These are phyloP conservation scores for Wickerhamomyces sp. DNA, from an alignment of 1,139 yeast species.

Conservation along the genomic window DNA sequence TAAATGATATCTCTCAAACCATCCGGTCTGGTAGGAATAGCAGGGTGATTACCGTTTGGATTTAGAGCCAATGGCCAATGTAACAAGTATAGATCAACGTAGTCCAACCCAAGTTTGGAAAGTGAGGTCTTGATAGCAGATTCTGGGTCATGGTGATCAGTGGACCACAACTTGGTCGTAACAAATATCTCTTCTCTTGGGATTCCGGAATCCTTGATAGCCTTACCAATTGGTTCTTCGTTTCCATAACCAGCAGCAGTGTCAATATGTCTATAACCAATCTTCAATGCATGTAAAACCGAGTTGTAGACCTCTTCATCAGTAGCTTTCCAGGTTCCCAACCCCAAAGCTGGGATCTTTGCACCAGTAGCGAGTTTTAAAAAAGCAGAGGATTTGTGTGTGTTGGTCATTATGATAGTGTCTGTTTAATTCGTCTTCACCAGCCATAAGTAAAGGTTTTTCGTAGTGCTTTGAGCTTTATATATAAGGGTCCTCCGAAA, in stretches of 20 bases:
- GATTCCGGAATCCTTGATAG: constrained; percentile 39
- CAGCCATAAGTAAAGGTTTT: no score
- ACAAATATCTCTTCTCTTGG: constrained; percentile 40
- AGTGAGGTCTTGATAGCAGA: constrained; percentile 58
- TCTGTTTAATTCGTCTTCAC: no score
- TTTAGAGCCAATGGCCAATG: constrained; percentile 75
- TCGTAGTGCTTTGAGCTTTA: no score
- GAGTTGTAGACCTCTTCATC: constrained; percentile 53
- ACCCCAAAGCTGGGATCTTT: constrained; percentile 63
- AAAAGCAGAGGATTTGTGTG: constrained; percentile 3
- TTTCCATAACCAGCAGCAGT: constrained; percentile 52
- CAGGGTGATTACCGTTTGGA: constrained; percentile 34
- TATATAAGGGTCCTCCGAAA: no score
- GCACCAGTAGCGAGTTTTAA: constrained; percentile 39
- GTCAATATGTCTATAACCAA: constrained; percentile 55
- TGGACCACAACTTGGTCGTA: constrained; percentile 64
- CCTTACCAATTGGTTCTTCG: constrained; percentile 51
- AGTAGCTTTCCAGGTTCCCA: constrained; percentile 71
- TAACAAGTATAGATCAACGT: constrained; percentile 73
- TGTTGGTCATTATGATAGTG: constrained; percentile 1
- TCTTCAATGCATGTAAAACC: constrained; percentile 55
- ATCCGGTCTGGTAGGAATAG: constrained; percentile 40
- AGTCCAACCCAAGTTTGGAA: constrained; percentile 61
- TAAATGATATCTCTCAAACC: constrained; percentile 42
- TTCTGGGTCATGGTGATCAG: constrained; percentile 45